Percentiles rank a stretch among this genome's conserved stretches.
These are phyloP conservation scores for Globisporangium polare DNA, from an alignment of 352 stramenopile genomes.

Conservation along the genomic window DNA sequence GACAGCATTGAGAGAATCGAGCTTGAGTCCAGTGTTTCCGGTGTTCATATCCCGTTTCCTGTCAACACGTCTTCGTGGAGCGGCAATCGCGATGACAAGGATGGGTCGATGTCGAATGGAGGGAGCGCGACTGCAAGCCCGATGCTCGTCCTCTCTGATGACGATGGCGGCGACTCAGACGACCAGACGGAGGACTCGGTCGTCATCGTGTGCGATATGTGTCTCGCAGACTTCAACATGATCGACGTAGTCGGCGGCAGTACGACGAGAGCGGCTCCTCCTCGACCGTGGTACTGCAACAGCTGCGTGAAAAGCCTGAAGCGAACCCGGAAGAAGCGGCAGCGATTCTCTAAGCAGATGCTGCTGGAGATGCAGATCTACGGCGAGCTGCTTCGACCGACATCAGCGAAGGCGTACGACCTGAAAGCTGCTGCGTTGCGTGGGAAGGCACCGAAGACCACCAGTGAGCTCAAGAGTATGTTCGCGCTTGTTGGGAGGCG, in stretches of 20 bases:
- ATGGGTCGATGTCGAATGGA: conserved; percentile 16
- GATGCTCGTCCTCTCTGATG: conserved; percentile 37
- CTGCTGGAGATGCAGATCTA: conserved; percentile 81
- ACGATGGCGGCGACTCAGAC: conserved; percentile 33
- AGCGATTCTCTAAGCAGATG: conserved; percentile 84
- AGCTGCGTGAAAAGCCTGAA: conserved; percentile 65
- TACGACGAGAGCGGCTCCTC: conserved; percentile 29
- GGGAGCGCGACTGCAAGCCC: conserved; percentile 22
- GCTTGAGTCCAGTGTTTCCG: background rate
- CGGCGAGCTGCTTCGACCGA: conserved; percentile 55
- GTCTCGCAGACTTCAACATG: conserved; percentile 73
- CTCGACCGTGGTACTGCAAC: conserved; percentile 72
- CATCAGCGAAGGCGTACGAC: conserved; percentile 62
- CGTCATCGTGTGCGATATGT: conserved; percentile 74
- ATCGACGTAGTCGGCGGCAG: conserved; percentile 45
- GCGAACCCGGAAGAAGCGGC: conserved; percentile 72
- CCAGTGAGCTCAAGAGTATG: conserved; percentile 43
- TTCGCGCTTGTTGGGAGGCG: conserved; percentile 63
- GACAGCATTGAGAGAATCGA: background rate
- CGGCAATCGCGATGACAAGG: conserved; percentile 4
- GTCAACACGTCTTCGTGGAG: background rate
- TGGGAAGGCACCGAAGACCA: conserved; percentile 44
- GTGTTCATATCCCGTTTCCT: conserved; percentile 12
- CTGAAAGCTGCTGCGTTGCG: conserved; percentile 32
- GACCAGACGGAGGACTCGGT: conserved; percentile 37